Base-by-base conservation (phyloP, 2,329 filamentous ascomycete species). In the Trichoderma cornu-damae region DNA sequence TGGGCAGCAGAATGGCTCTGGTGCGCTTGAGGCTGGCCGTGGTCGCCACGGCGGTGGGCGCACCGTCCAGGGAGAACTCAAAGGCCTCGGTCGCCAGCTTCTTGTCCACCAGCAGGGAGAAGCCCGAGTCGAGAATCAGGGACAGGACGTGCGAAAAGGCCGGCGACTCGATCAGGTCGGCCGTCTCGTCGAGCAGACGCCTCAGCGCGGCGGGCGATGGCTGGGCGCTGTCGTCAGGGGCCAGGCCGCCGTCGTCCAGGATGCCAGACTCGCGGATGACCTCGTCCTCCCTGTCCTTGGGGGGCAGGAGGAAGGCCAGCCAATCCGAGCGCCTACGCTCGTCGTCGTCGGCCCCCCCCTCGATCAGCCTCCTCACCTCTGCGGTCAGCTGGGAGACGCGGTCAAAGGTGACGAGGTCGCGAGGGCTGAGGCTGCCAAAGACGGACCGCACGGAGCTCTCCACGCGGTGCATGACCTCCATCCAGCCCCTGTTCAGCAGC, bases 111-210 rank as follows among this genome's bases (percentile, higher is more conserved):
- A 99, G 81, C 22, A 87, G 83, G 2, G 88, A 88, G 74, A 96
- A 99, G 55, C 87, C 88, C 44, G 90, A 82, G 70, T 97, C 92
- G 59, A 97, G 87, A 57, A 96, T 81, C 58, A 89, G 84, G 2
- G 88, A 90, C 43, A 96, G 80, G 34, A 99, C 91, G 66, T 91
- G 87, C 0, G 86, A 83, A 73, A 97, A 97, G 34, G 89, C 83
- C 0, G 94, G 94, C 1, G 94, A 96, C 68, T 99, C 94, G 68
- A 97, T 87, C 22, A 99, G 82, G 69, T 99, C 94, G 37, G 93
- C 89, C 2, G 94, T 97, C 76, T 99, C 94, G 69, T 99, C 93
- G 1, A 99, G 82, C 18, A 99, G 82, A 58, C 89, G 87, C 57
- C 93, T 85, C 57, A 99, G 82, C 1, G 85, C 82, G 6, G 74